Evolutionary conservation across 192 early-diverging fungal genomes (phyloP).

Genomic region (Lobosporangium transversale): DNA sequence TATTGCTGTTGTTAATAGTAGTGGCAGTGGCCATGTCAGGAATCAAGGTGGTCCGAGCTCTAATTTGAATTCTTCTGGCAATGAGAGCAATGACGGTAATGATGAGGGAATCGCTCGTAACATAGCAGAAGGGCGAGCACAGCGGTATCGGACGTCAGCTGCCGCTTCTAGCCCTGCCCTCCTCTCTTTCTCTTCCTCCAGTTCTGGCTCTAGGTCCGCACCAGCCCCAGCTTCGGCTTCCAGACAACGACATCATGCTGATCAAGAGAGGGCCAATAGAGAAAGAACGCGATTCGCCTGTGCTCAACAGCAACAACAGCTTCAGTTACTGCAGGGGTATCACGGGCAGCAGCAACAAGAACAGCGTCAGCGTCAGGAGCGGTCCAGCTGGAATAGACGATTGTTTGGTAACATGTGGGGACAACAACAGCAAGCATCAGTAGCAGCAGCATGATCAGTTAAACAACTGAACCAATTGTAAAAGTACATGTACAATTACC

Average conservation of each 20-base stretch:
- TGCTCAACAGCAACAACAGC: slow-evolving; percentile 10
- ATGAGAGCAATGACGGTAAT: slow-evolving; percentile 16
- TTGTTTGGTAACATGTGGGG: slow-evolving; percentile 28
- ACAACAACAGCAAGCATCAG: not conserved
- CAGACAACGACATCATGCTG: not conserved
- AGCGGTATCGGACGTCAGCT: not conserved
- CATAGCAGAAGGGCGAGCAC: not conserved
- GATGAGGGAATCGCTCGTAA: not conserved
- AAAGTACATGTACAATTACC: too few species aligned
- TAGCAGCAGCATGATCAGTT: too few species aligned
- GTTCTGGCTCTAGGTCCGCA: too few species aligned
- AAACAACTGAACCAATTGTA: too few species aligned
- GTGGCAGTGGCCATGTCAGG: too few species aligned
- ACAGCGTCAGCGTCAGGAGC: slow-evolving; percentile 2
- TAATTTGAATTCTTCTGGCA: slow-evolving; percentile 9
- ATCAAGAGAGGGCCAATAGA: not conserved
- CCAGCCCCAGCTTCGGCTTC: not conserved
- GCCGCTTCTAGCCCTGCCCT: not conserved
- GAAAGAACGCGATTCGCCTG: slow-evolving; percentile 10
- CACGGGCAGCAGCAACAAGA: slow-evolving; percentile 5
- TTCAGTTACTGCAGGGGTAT: slow-evolving; percentile 2
- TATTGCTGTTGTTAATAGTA: too few species aligned
- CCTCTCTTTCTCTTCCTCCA: not conserved
- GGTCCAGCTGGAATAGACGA: slow-evolving; percentile 31
- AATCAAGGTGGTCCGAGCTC: slow-evolving; percentile 18